Conservation (phyloP, 164 flowering plant species). For the grape (Vitis vinifera) region ASM3070453v1 NC_081807.1:7395001-7395500, state of each 20-base stretch:
- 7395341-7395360: no score
- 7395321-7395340: no score
- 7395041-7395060: slow-evolving; percentile 46
- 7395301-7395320: no score
- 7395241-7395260: slow-evolving; percentile 35
- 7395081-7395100: slow-evolving; percentile 46
- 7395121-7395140: slow-evolving; percentile 28
- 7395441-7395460: slow-evolving; percentile 55
- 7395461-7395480: slow-evolving; percentile 63
- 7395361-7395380: slow-evolving; percentile 32
- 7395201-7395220: slow-evolving; percentile 45
- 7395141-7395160: slow-evolving; percentile 72
- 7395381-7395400: slow-evolving; percentile 53
- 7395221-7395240: slow-evolving; percentile 83
- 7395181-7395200: slow-evolving; percentile 62
- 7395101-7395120: slow-evolving; percentile 13
- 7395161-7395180: slow-evolving; percentile 47
- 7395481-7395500: slow-evolving; percentile 70
- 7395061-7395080: slow-evolving; percentile 24
- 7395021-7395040: slow-evolving; percentile 74
- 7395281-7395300: no score
- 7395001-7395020: slow-evolving; percentile 27
- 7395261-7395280: slow-evolving; percentile 42
- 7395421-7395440: slow-evolving; percentile 59
- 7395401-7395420: slow-evolving; percentile 63